Conservation (phyloP, 805 yeast genomes). For the Yamadazyma laniorum region DNA sequence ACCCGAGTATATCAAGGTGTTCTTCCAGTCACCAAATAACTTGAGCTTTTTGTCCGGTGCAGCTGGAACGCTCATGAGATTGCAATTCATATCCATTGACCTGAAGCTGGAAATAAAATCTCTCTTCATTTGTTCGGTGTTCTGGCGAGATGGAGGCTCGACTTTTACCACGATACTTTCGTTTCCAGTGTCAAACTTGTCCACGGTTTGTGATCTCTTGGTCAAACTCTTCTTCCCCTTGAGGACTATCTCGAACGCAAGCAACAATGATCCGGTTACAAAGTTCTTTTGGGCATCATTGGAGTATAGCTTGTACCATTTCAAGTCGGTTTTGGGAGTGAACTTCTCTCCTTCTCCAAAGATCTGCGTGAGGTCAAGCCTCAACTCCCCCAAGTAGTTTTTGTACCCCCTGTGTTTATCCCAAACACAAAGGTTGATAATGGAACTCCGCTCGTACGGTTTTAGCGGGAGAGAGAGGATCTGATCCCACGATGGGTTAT, state of each 20-base stretch:
- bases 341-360: slow-evolving; percentile 19
- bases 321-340: slow-evolving; percentile 24
- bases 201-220: slow-evolving; percentile 1
- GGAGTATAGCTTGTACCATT: slow-evolving; percentile 48
- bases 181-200: slow-evolving; percentile 1
- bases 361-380: slow-evolving; percentile 29
- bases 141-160: slow-evolving; percentile 15
- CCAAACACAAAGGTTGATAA: slow-evolving; percentile 37
- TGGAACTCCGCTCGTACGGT: slow-evolving; percentile 26
- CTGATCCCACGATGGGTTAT: slow-evolving; percentile 43
- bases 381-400: slow-evolving; percentile 40
- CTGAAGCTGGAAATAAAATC: slow-evolving; percentile 4
- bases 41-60: slow-evolving; percentile 10
- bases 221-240: slow-evolving; percentile 8
- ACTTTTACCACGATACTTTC: slow-evolving; percentile 10
- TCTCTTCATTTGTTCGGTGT: slow-evolving; percentile 5
- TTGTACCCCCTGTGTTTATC: slow-evolving; percentile 37
- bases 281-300: slow-evolving; percentile 37
- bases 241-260: slow-evolving; percentile 40
- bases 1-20: slow-evolving; percentile 26
- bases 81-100: slow-evolving; percentile 6
- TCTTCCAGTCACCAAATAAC: slow-evolving; percentile 25
- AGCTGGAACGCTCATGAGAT: slow-evolving; percentile 5
- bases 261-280: slow-evolving; percentile 48
- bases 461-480: slow-evolving; percentile 30